Percentiles rank a stretch among this genome's conserved stretches.
These are phyloP conservation scores for Straminergon stramineum DNA, from an alignment of 225 moss, liverwort and hornwort genomes.

Conservation along the genomic window DNA sequence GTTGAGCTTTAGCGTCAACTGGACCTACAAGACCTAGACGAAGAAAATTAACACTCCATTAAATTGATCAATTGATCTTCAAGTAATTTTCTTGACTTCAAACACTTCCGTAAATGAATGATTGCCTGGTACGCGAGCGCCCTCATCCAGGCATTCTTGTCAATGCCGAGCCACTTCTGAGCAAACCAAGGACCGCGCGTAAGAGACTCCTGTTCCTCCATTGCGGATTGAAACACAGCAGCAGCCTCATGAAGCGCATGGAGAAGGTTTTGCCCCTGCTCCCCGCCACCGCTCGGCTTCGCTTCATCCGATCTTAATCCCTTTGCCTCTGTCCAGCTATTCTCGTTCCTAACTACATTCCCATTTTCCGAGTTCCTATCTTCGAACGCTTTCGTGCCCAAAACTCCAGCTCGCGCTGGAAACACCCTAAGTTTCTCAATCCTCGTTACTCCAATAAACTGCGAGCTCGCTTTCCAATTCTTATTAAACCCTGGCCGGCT, in stretches of 20 bases:
- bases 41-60: neutral
- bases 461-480: constrained; percentile 9
- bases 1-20: neutral
- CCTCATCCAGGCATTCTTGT: constrained; percentile 58
- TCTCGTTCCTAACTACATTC: constrained; percentile 21
- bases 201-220: constrained; percentile 48
- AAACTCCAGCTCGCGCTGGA: neutral
- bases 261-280: constrained; percentile 32
- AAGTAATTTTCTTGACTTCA: neutral
- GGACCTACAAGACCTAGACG: neutral
- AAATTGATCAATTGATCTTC: neutral
- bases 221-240: constrained; percentile 43
- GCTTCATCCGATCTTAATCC: constrained; percentile 18
- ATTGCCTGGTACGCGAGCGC: constrained; percentile 50
- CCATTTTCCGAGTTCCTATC: constrained; percentile 17
- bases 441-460: neutral
- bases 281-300: constrained; percentile 15
- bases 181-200: constrained; percentile 58
- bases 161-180: constrained; percentile 50
- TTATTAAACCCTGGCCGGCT: constrained; percentile 1
- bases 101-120: neutral
- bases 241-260: constrained; percentile 50
- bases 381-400: constrained; percentile 14
- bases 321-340: constrained; percentile 7
- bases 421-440: constrained; percentile 18